These are phyloP conservation scores for Pseudocercospora fuligena DNA, from an alignment of 2,329 filamentous ascomycete species.

Conservation along the genomic window DNA sequence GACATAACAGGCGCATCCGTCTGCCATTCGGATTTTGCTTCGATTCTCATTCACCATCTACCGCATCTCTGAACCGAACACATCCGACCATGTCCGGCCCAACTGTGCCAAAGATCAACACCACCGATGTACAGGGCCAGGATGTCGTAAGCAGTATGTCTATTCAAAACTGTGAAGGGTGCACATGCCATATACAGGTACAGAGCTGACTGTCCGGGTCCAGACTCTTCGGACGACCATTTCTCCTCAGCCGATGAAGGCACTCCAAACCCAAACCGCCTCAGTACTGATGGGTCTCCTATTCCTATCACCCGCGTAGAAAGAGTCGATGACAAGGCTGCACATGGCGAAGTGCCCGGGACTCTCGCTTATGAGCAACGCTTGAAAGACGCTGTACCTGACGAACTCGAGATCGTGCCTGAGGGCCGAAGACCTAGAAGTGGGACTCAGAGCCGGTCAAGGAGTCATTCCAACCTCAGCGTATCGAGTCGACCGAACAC, in stretches of 20 bases:
- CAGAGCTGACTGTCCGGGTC: slow-evolving; percentile 1
- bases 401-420: slow-evolving; percentile 65
- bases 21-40: not conserved
- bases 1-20: not conserved
- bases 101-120: slow-evolving; percentile 38
- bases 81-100: slow-evolving; percentile 34
- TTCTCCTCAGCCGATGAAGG: slow-evolving; percentile 70
- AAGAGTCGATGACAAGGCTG: slow-evolving; percentile 62
- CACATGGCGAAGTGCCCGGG: slow-evolving; percentile 66
- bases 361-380: slow-evolving; percentile 65
- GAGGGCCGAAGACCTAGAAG: slow-evolving; percentile 48
- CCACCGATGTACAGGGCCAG: slow-evolving; percentile 34
- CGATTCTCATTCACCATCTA: not conserved
- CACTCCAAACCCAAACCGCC: slow-evolving; percentile 39
- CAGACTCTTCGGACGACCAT: slow-evolving; percentile 56
- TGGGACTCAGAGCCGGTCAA: slow-evolving; percentile 37
- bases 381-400: slow-evolving; percentile 64
- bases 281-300: slow-evolving; percentile 50
- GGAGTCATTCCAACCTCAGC: slow-evolving; percentile 42
- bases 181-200: not conserved
- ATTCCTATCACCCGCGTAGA: slow-evolving; percentile 68
- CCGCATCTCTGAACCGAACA: not conserved
- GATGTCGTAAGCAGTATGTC: slow-evolving; percentile 27
- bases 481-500: slow-evolving; percentile 52
- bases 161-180: not conserved